Base-by-base conservation (phyloP, 129 eudicot species). In the Pittosporum tobira region DNA sequence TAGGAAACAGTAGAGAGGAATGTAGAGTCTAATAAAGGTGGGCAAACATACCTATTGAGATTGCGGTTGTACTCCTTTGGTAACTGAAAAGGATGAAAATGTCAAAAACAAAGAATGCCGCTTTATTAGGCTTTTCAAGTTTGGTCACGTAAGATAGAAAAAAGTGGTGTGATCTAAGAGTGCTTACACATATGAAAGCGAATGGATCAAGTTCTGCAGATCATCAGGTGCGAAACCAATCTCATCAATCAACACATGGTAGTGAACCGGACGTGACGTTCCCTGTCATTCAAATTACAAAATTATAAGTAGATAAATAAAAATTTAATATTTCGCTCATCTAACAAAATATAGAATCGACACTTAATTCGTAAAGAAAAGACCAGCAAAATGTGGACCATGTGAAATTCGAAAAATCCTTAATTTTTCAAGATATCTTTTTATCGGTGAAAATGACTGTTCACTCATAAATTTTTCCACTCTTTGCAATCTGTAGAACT, bases 171-270 rank as follows among this genome's bases (percentile, higher is more conserved):
- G 46, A 19, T 25, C 22, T 34, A 20, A 70, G 63, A 56, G n/a
- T n/a, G n/a, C 99, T 76, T 69, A 93, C 99, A 84, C 94, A 25
- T 93, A 93, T 54, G 88, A 87, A 20, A 93, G 76, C 10, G 85
- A 72, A 71, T 81, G 85, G 59, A 87, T 77, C 31, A 87, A 68
- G 59, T 75, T 77, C 60, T 93, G 99, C 59, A 87, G 79, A 42
- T 72, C 68, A 73, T 87, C 94, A 12, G 94, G 82, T 48, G 94
- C 76, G 77, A 93, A 93, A 51, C 96, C 91, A 69, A 93, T 87
- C 72, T 93, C 99, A 69, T 87, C 99, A 59, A 83, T 62, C 80
- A 93, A 75, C 25, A 87, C 96, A 71, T 87, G 96, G 53, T 93
- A 93, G 71, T 93, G 99, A 28, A 82, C 81, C 19, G 99, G 96